A percentile compares a stretch with the other conserved stretches of the same genome.
Evolutionary conservation across 2,329 filamentous ascomycete species (phyloP).

Genomic region (Colletotrichum sojae): DNA sequence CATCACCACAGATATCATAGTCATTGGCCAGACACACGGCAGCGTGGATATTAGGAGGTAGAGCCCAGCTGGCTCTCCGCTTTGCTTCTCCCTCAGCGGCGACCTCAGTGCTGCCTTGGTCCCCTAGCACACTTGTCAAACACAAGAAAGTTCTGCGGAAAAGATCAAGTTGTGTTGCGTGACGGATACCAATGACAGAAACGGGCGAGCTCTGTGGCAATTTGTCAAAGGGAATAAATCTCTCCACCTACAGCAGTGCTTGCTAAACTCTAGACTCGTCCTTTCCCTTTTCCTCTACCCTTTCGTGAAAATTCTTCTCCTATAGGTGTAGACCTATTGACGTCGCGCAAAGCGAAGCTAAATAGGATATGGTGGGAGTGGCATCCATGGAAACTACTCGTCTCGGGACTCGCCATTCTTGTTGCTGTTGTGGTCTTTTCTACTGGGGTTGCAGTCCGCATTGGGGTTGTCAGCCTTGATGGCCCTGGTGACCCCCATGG

Average conservation of each 20-base stretch:
- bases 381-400: too few relatives aligned
- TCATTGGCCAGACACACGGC: slow-evolving; percentile 1
- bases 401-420: background rate
- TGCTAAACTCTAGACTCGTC: background rate
- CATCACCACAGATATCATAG: background rate
- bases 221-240: background rate
- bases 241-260: background rate
- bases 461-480: background rate
- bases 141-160: background rate
- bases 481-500: background rate
- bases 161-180: background rate
- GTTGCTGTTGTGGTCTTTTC: slow-evolving; percentile 1
- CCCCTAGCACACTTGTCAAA: background rate
- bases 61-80: background rate
- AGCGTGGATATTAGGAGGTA: background rate
- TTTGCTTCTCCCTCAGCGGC: background rate
- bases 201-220: background rate
- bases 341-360: background rate
- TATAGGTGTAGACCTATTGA: background rate
- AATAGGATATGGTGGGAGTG: background rate
- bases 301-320: too few relatives aligned
- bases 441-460: background rate
- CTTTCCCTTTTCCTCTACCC: background rate
- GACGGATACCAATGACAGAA: background rate
- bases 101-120: background rate